Base-by-base conservation (phyloP, 116 monocot species). In the Phalaenopsis hybrid region DNA sequence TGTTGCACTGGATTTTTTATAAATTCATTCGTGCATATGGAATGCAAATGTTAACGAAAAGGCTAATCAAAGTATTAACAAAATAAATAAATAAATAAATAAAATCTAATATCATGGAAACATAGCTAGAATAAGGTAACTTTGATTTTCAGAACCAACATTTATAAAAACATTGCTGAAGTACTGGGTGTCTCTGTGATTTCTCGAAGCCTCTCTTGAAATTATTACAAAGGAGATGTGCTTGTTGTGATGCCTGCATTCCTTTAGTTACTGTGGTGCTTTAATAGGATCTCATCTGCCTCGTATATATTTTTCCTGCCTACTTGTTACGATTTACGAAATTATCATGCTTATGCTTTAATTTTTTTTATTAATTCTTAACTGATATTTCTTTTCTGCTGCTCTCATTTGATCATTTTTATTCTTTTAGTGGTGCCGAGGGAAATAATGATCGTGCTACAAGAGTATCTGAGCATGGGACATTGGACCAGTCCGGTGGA, bases 401-500 rank as follows among this genome's bases (percentile, higher is more conserved):
- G 72, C 37, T 72, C 51, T 79, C 77, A 10, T 43, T 44, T 80
- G 72, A 21, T 73, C 57, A 20, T 33, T 37, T 78, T 79, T 12
- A 50, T 52, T 77, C 28, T 83, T 48, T 34, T 83, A 88, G 87
- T 80, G 74, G 77, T 44, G 63, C 86, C 74, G 87, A 88, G 51
- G 82, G 82, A 82, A 88, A 85, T 79, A 83, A 69, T 28, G 90
- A 91, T 85, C 89, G 89, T 78, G 51, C 85, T 33, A 86, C 92
- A 81, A 86, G 81, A 85, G 49, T 87, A 86, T 85, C 86, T 44
- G 88, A 87, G 59, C 83, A 89, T 83, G 89, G 84, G 48, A 79
- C 75, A 18, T 74, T 86, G 81, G 90, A 89, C 50, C 86, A 87
- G 44, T 86, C 90, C 8, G 67, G 28, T 79, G 89, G 89, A 79